Conservation (phyloP, 768 basidiomycete species). For the Clathrus columnatus region DNA sequence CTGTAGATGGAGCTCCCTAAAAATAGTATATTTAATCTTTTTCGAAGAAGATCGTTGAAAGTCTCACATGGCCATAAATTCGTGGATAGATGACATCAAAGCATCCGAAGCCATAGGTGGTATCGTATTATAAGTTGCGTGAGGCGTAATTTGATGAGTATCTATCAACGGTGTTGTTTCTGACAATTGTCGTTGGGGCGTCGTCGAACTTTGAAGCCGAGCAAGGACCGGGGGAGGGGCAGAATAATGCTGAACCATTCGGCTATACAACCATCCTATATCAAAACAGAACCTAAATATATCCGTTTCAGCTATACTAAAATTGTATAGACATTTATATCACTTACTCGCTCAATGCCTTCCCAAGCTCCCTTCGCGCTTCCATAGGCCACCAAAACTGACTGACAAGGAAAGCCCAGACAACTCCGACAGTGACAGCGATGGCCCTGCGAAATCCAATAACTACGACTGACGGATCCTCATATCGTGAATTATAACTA, state of each 20-base stretch:
- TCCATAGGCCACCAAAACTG: constrained; percentile 95
- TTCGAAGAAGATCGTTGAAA: not conserved
- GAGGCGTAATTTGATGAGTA: constrained; percentile 23
- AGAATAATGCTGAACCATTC: constrained; percentile 81
- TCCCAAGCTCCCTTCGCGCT: constrained; percentile 79
- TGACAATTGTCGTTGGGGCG: constrained; percentile 18
- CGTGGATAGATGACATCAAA: constrained; percentile 44
- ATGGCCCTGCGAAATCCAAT: constrained; percentile 73
- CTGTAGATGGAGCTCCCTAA: constrained; percentile 92
- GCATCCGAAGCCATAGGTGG: constrained; percentile 2
- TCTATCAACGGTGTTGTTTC: constrained; percentile 26
- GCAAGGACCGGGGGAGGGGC: constrained; percentile 42
- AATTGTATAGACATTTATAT: not conserved
- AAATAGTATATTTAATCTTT: not conserved
- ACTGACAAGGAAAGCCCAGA: constrained; percentile 85
- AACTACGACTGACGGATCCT: constrained; percentile 49
- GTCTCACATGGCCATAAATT: constrained; percentile 87
- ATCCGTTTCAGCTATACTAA: not conserved
- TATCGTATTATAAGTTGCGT: constrained; percentile 36
- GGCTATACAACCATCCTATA: constrained; percentile 91
- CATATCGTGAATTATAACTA: constrained; percentile 74
- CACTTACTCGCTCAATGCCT: constrained; percentile 77
- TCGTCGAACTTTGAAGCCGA: constrained; percentile 5
- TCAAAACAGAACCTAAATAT: constrained; percentile 76
- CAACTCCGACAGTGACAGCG: constrained; percentile 75